Evolutionary conservation across 345 rosid genomes (phyloP), one percentile per base, ranked within the genome.

Genomic region (Linum trigynum): DNA sequence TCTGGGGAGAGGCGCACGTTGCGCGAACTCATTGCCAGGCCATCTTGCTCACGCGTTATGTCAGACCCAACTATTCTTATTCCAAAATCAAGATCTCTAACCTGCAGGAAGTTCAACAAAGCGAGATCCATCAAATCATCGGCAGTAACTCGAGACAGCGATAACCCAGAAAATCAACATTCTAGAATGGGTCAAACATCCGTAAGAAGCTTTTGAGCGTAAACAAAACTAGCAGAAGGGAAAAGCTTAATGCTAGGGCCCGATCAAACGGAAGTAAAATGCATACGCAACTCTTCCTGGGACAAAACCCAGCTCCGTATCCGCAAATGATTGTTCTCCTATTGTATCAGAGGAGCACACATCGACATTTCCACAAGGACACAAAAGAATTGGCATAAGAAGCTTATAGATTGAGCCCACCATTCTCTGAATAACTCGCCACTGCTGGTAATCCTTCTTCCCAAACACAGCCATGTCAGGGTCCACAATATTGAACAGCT

Each of bases 401-500:
- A 38, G 41, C 0, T 37, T 6, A 4, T 14, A 51, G 53, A 16
- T 17, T 9, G 5, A 39, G 64, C 77, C 76, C 72, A 82, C 94
- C 98, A 90, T 73, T 74, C 87, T 68, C 70, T 79, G 83, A 58
- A 90, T 78, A 63, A 85, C 76, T 62, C 87, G 70, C 88, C 90
- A 85, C 67, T 90, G 96, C 79, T 86, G 96, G 75, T 92, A 90
- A 82, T 92, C 95, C 69, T 89, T 89, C 76, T 90, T 92, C 16
- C 96, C 94, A 68, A 87, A 87, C 5, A 88, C 8, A 71, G 90
- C 90, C 67, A 84, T 75, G 64, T 86, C 96, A 72, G 98, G 98
- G 77, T 89, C 94, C 74, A 91, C 95, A 17, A 91, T 83, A 64
- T 89, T 81, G 57, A 91, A 89, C 82, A 92, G 77, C 86, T 92